Base-by-base conservation (phyloP, 2,329 filamentous ascomycete genomes). In the Blumeria graminis region DNA sequence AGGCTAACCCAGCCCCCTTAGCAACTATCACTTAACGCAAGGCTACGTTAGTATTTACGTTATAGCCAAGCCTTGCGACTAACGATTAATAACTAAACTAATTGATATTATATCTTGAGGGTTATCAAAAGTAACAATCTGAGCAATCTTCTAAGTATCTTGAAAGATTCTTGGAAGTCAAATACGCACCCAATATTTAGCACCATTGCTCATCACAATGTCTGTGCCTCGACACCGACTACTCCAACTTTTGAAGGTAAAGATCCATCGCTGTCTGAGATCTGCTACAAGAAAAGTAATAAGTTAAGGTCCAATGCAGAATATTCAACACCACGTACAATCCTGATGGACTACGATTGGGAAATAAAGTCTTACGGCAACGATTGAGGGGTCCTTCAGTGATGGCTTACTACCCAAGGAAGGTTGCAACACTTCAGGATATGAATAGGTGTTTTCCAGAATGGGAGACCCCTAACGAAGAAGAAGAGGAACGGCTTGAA, bases 271-370 rank as follows among this genome's bases (percentile, higher is more conserved):
- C 18, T 32, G 3, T 33, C 7, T 7, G 38, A 13, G 8, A 8
- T 39, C 6, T 22, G 38, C 38, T 41, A 41, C 38, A 41, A 41
- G 38, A 41, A 11, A 11, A 11, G 7, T 16, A 41, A 39, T 58
- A 35, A 62, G 43, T 16, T 13, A 64, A 95, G 89, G 77, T 78
- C 66, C 88, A 89, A 82, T 94, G 87, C 76, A 80, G 82, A 68
- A 79, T 96, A 72, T 98, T 96, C 74, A 82, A 82, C 65, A 86
- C 84, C 55, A 89, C 82, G 56, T 96, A 81, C 74, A 98, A 98
- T 71, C 92, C 92, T 32, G 76, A 86, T 56, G 74, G 81, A 62
- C 69, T 84, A 59, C 86, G 92, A 60, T 79, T 86, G 63, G 92
- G 92, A 65, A 95, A 92, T 72, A 94, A 92, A 70, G 75, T 98